These are phyloP conservation scores for Agrocybe pediades DNA, from an alignment of 768 basidiomycete genomes.

Conservation along the genomic window DNA sequence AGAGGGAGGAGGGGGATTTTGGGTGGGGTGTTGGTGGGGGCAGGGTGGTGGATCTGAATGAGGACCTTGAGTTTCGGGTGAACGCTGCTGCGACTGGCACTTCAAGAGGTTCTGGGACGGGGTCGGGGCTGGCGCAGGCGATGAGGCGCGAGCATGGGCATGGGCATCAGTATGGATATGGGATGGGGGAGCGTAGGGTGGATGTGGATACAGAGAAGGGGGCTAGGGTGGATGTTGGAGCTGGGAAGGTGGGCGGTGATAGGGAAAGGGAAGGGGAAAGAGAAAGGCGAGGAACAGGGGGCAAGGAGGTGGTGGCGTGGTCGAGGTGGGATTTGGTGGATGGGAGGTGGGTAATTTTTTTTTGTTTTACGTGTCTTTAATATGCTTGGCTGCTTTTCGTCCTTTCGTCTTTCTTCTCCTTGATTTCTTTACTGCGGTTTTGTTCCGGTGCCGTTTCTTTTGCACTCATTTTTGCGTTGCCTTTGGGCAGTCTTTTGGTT, in stretches of 20 bases:
- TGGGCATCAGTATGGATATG: not conserved
- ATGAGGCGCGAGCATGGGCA: conserved; percentile 15
- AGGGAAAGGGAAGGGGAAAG: not conserved
- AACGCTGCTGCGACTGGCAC: no score
- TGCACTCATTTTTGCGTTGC: no score
- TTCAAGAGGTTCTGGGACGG: not conserved
- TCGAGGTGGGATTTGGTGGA: no score
- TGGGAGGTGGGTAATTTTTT: no score
- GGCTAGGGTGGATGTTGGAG: not conserved
- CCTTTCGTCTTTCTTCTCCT: no score
- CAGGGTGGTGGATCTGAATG: not conserved
- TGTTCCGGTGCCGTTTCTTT: no score
- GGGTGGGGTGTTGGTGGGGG: not conserved
- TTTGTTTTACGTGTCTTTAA: no score
- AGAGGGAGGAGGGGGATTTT: conserved; percentile 12
- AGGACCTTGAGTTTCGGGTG: not conserved
- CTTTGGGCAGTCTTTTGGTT: no score
- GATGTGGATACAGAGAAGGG: not conserved
- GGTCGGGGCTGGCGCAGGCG: conserved; percentile 24
- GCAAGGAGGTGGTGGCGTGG: not conserved
- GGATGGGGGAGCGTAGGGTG: not conserved
- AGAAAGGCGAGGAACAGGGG: not conserved
- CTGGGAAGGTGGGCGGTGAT: not conserved
- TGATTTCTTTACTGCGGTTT: no score
- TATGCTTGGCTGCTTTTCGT: no score